Evolutionary conservation across 2,329 filamentous ascomycete genomes (phyloP), one percentile per base, ranked within the genome.

Genomic region (Epichloe amarillans): DNA sequence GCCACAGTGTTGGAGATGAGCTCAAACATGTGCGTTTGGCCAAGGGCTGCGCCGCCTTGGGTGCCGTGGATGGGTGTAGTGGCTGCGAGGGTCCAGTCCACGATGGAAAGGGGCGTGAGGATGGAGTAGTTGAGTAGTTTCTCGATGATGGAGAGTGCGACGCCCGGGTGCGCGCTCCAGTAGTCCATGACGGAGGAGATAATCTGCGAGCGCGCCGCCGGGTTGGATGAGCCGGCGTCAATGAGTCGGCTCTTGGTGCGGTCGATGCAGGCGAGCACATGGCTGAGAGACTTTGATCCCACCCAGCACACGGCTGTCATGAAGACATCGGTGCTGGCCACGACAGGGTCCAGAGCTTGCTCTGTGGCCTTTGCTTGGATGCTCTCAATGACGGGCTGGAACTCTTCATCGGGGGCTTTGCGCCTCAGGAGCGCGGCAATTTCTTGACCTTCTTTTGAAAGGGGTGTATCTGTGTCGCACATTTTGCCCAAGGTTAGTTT

Each of bases 51-150:
- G 46, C 85, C 85, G 2, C 80, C 79, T 37, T 68, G 66, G 10
- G 66, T 65, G 40, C 70, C 70, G 42, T 63, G 63, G n/a, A 67
- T 73, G 54, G 88, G 68, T 17, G 66, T 64, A 46, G 60, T 63
- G n/a, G 63, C 81, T 35, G 81, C 74, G 12, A 98, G 75, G 0
- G 88, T 88, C 93, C 93, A 98, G 61, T 95, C 83, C 46, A 96
- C 78, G 30, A 98, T 89, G 15, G 83, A 84, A 52, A 82, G 73
- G 0, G 93, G 93, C 8, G 85, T 89, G 37, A 98, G 76, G 59
- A 98, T 95, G 14, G 87, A 90, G 71, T 96, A 98, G 70, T 97
- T 98, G 59, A 98, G 83, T 5, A 98, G 78, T 69, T 97, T 97
- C 72, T 97, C 91, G 52, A 97, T 79, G 60, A 98, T 95, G 59